Base-by-base conservation (phyloP, 169 alveolate genomes). In the Babesia divergens region DNA sequence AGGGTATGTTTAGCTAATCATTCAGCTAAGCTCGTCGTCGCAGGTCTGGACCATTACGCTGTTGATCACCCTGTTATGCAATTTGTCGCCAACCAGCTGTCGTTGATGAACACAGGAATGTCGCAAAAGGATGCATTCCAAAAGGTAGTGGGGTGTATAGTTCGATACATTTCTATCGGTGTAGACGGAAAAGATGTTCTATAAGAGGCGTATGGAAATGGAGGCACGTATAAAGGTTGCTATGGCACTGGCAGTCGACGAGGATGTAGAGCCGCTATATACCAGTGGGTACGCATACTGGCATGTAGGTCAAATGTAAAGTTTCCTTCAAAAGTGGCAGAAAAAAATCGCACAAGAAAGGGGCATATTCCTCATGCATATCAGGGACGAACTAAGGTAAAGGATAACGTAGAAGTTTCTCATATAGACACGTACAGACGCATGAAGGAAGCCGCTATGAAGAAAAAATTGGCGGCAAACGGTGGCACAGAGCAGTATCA, bases 161-260 rank as follows among this genome's bases (percentile, higher is more conserved):
- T 7, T n/a, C 14, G 3, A 1, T 11, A 18, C 3, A 3, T 6
- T 2, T 8, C 40, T 7, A 18, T 1, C 38, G 37, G 65, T 56
- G 65, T 68, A 77, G 89, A 81, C 89, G 13, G 93, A 88, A 51
- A 67, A 76, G 55, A 52, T 58, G 65, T 88, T 88, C 55, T 88
- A 88, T 66, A 74, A 82, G 49, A 65, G 87, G 44, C 70, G 93
- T 52, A 88, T 88, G 85, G 90, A 84, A 31, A 46, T 72, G 24
- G 93, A 88, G 76, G 83, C 77, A 22, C 62, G 56, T 7, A 82
- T 74, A 51, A 88, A 84, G 74, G 88, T 88, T 22, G 80, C 72
- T 49, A 84, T 84, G 91, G 89, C 91, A 18, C 60, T 88, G 20
- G 91, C 81, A 0, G 67, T 88, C 37, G 91, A 84, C 42, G 85